Base-by-base conservation (phyloP, 2,329 filamentous ascomycete genomes). In the Ilyonectria robusta region DNA sequence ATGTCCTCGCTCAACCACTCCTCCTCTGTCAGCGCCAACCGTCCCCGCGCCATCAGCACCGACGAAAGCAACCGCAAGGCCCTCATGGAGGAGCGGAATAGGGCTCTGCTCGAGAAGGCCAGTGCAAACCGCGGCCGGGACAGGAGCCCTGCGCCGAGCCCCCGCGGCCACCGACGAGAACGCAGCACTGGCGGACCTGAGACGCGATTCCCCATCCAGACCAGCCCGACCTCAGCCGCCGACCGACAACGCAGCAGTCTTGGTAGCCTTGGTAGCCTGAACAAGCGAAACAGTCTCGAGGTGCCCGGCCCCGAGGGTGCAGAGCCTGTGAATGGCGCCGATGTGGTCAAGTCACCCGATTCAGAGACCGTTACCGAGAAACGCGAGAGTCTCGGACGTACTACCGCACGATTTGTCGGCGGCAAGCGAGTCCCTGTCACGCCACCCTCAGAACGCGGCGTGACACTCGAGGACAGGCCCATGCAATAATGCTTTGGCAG, bases 31-130 rank as follows among this genome's bases (percentile, higher is more conserved):
- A 78, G 76, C 50, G 83, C 81, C 70, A 87, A 85, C 73, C 91
- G 94, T 47, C 92, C 93, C 26, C 92, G 96, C 54, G 95, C 95
- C 33, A 93, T 98, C 76, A 97, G 94, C 79, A 97, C 94, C 1
- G 94, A 99, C 78, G 96, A 99, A 85, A 97, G 94, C 82, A 97
- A 97, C 81, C 92, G 96, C 67, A 94, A 94, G 76, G 94, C 94
- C 50, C 91, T 97, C 72, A 95, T 97, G 90, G 95, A 98, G 81
- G 96, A 97, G 79, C 91, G 96, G 59, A 93, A 94, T 79, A 91
- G 94, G 68, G 94, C 94, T 57, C 88, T 95, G 68, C 90, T 96
- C 53, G 89, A 90, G 71, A 90, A 91, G 78, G 86, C 84, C 63
- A 88, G 87, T 37, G 86, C 86, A 19, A 82, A 89, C 72, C 89